A percentile compares a stretch with the other conserved stretches of the same genome.
phyloP scores from a whole-genome alignment of 164 flowering plant genomes.

The Hamamelis virginiana region DNA sequence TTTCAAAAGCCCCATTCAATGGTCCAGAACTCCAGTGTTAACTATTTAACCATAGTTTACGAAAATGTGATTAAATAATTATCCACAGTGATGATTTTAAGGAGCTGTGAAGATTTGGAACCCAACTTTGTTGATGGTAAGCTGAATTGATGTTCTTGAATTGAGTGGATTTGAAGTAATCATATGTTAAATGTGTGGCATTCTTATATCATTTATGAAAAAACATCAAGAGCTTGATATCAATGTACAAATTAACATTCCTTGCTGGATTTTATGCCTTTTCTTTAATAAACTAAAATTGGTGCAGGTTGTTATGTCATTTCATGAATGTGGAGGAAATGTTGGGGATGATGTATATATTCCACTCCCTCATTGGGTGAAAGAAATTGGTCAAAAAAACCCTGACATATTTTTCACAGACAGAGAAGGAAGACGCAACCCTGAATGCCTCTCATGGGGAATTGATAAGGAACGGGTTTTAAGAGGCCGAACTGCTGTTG shows the following conservation, averaged over 20 bases:
- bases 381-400: constrained; percentile 67
- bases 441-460: constrained; percentile 92
- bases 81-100: too few species aligned
- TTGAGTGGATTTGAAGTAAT: too few species aligned
- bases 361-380: constrained; percentile 88
- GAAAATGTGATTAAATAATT: too few species aligned
- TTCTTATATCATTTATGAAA: neutral
- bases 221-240: neutral
- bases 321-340: constrained; percentile 97
- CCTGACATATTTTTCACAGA: constrained; percentile 87
- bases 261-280: neutral
- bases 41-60: too few species aligned
- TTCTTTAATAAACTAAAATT: neutral
- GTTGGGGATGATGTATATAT: constrained; percentile 90
- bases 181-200: too few species aligned
- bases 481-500: constrained; percentile 87
- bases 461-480: constrained; percentile 80
- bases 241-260: neutral
- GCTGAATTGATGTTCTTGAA: too few species aligned
- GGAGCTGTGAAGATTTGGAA: too few species aligned
- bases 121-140: too few species aligned
- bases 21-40: too few species aligned
- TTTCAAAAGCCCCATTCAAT: too few species aligned
- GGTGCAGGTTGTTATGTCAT: constrained; percentile 83
- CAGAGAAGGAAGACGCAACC: constrained; percentile 65